phyloP scores from a whole-genome alignment of 1,284 basidiomycete genomes.

The Tilletia caries region DNA sequence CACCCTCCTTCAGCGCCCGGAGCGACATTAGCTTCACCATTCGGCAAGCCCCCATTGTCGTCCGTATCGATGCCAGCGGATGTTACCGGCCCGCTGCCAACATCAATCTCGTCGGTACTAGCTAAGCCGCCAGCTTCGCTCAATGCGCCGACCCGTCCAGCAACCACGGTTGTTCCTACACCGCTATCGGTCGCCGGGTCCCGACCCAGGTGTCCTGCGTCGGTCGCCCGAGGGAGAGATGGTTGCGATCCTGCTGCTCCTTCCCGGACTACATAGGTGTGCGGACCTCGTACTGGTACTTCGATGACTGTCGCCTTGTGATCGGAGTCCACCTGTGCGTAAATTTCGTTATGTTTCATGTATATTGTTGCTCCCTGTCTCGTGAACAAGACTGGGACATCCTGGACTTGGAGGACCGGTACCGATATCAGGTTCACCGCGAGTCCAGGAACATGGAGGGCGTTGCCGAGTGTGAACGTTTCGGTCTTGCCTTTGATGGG shows the following conservation, averaged over 20 bases:
- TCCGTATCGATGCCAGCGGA: not conserved
- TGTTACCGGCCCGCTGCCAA: not conserved
- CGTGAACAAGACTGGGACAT: not conserved
- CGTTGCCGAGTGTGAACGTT: not conserved
- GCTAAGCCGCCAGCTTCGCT: not conserved
- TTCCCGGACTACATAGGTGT: no score
- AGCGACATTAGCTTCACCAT: not conserved
- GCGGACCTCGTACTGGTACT: no score
- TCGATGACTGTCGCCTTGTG: not conserved
- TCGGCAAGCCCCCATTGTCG: not conserved
- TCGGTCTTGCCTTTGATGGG: not conserved
- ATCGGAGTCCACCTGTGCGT: not conserved
- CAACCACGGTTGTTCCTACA: not conserved
- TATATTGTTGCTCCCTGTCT: not conserved
- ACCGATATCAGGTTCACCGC: not conserved
- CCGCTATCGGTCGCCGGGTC: not conserved
- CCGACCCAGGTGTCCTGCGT: not conserved
- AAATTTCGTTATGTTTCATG: constrained; percentile 1
- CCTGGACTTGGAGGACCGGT: not conserved
- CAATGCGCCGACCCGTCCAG: not conserved
- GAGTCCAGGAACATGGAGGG: not conserved
- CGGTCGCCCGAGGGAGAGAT: not conserved
- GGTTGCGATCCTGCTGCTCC: not conserved
- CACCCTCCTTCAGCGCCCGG: not conserved
- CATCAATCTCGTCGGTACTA: not conserved